Base-by-base conservation (phyloP, 164 flowering plant genomes). In the Tinospora cordifolia region DNA sequence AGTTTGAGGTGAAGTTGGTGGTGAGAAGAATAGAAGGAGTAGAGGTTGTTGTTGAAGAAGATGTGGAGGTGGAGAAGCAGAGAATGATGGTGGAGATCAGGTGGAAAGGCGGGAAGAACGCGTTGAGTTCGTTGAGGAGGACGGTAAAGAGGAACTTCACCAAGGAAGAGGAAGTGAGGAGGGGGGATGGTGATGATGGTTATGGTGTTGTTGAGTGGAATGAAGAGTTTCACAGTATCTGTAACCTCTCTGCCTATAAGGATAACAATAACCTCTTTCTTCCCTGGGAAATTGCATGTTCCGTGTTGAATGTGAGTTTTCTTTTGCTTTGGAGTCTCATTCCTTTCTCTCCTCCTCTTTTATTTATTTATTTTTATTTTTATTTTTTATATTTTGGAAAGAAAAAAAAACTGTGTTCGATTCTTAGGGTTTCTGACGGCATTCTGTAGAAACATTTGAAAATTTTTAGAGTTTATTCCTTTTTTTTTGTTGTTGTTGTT, bases 221-320 rank as follows among this genome's bases (percentile, higher is more conserved):
- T 34, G 97, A 95, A 75, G 99, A 89, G 87, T 94, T 95, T 84
- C 83, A 63, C 40, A 85, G 76, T 26, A 74, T 89, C 19, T 89
- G 96, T 58, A 74, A 66, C 21, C 79, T 95, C 26, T 84, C 91
- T 19, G 80, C 80, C 38, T 74, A 75, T 70, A 89, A 84, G 73
- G 96, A 90, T 38, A 85, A 81, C 75, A 94, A 90, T 38, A 85
- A 81, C 75, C 83, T 74, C 25, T 90, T 88, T 70, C 87, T 77
- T 76, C 99, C 99, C 0, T 92, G 99, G 98, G 99, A 90, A 84
- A 85, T 95, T 73, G 78, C 76, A 3, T 88, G 89, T 72, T 76
- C 88, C 13, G 82, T 92, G 49, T 79, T 89, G 71, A 83, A 88
- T 81, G 98, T 92, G 76, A 87, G 96, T 84, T 46, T 66, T 0